Percentiles rank a stretch among this genome's conserved stretches.
Conservation (phyloP, 108 stramenopile species). For the Nannochloropsis salina region DNA sequence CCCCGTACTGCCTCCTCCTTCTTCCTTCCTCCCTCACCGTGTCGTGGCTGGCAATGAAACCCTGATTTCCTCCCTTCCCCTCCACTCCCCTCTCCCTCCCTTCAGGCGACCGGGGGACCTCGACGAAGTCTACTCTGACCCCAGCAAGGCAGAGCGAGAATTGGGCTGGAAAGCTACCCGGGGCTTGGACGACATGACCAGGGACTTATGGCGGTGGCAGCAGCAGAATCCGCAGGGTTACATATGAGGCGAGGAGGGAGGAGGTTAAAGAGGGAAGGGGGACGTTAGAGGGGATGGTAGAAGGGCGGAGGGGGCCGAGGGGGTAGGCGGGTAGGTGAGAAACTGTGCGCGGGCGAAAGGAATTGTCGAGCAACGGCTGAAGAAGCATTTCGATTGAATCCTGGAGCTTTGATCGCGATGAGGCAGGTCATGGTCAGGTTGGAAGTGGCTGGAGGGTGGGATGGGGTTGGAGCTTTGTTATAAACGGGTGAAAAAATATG, state of each 20-base stretch:
- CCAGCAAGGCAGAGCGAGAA: slow-evolving; percentile 73
- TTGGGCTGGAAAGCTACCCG: slow-evolving; percentile 89
- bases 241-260: neutral
- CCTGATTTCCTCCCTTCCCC: neutral
- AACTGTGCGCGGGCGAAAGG: neutral
- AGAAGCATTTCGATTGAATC: too few species aligned
- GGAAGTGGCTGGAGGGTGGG: too few species aligned
- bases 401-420: too few species aligned
- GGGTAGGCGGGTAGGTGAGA: neutral
- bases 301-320: neutral
- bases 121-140: slow-evolving; percentile 88
- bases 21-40: too few species aligned
- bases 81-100: neutral
- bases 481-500: too few species aligned
- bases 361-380: too few species aligned
- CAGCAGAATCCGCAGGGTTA: slow-evolving; percentile 88
- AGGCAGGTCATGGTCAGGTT: too few species aligned
- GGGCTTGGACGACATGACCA: slow-evolving; percentile 86
- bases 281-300: neutral
- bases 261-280: neutral
- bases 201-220: slow-evolving; percentile 95
- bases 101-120: slow-evolving; percentile 85
- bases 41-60: neutral
- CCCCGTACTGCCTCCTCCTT: too few species aligned
- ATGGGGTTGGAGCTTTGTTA: too few species aligned